Percentiles rank a stretch among this genome's conserved stretches.
Conservation (phyloP, 192 early-diverging fungal genomes). For the Entophlyctis helioformis region DNA sequence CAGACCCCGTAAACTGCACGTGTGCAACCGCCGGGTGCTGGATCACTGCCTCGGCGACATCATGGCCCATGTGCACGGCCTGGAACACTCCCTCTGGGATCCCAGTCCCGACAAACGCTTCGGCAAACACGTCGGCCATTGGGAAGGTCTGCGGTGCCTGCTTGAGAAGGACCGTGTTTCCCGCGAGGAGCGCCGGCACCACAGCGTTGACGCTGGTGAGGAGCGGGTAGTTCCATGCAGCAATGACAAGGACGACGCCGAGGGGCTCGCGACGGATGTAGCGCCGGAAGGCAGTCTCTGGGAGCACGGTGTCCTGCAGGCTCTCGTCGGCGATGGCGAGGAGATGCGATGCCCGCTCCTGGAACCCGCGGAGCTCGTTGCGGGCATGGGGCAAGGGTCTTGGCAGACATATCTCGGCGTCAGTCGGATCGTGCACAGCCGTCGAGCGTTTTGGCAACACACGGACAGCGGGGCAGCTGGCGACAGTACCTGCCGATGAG, state of each 20-base stretch:
- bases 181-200: conserved; percentile 65
- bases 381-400: conserved; percentile 45
- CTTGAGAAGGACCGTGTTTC: conserved; percentile 66
- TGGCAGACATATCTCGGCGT: no score
- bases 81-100: conserved; percentile 59
- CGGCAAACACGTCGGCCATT: conserved; percentile 55
- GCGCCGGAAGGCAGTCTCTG: conserved; percentile 39
- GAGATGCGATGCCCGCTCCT: conserved; percentile 57
- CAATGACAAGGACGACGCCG: conserved; percentile 50
- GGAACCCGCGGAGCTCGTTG: conserved; percentile 62
- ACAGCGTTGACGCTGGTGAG: conserved; percentile 65
- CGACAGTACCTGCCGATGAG: conserved; percentile 51
- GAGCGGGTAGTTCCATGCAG: conserved; percentile 81
- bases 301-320: conserved; percentile 44
- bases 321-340: conserved; percentile 50
- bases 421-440: no score
- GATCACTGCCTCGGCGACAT: conserved; percentile 37
- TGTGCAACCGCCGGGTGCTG: conserved; percentile 45
- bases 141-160: conserved; percentile 73
- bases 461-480: neutral
- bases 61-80: conserved; percentile 20
- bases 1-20: conserved; percentile 70
- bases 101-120: conserved; percentile 53
- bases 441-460: no score
- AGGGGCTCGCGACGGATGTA: conserved; percentile 63